phyloP scores from a whole-genome alignment of 2,329 filamentous ascomycete genomes.

The Colletotrichum lini region DNA sequence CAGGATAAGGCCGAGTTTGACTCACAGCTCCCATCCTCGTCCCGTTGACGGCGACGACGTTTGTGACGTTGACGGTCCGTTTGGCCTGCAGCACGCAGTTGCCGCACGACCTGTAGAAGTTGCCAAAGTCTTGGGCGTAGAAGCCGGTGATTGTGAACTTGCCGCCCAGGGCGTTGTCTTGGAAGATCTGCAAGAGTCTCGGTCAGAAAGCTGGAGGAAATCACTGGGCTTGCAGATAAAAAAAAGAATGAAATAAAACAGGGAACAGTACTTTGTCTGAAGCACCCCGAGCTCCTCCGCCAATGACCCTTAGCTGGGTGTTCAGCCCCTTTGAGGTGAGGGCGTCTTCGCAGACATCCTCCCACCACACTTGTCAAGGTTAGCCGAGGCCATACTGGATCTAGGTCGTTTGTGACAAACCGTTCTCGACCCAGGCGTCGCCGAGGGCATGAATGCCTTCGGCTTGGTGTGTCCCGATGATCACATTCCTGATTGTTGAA shows the following conservation, averaged over 20 bases:
- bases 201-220: neutral
- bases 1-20: neutral
- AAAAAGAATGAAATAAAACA: no score
- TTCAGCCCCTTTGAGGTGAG: slow-evolving; percentile 49
- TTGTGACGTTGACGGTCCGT: slow-evolving; percentile 47
- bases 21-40: slow-evolving; percentile 36
- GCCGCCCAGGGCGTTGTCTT: slow-evolving; percentile 49
- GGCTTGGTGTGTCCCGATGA: slow-evolving; percentile 56
- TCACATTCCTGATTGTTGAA: slow-evolving; percentile 55
- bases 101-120: slow-evolving; percentile 49
- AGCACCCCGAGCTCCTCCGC: slow-evolving; percentile 47
- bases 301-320: slow-evolving; percentile 49
- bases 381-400: rapidly evolving
- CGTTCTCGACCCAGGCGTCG: slow-evolving; percentile 51
- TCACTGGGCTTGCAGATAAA: no score
- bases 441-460: slow-evolving; percentile 51
- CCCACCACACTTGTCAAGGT: slow-evolving; percentile 48
- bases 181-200: slow-evolving; percentile 45
- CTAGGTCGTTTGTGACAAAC: slow-evolving; percentile 25
- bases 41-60: slow-evolving; percentile 46
- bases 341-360: slow-evolving; percentile 50
- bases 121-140: slow-evolving; percentile 48
- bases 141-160: slow-evolving; percentile 52
- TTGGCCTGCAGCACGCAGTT: slow-evolving; percentile 49
- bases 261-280: slow-evolving; percentile 47